phyloP scores from a whole-genome alignment of 2,329 filamentous ascomycete species.

The Neospermospora avenae region DNA sequence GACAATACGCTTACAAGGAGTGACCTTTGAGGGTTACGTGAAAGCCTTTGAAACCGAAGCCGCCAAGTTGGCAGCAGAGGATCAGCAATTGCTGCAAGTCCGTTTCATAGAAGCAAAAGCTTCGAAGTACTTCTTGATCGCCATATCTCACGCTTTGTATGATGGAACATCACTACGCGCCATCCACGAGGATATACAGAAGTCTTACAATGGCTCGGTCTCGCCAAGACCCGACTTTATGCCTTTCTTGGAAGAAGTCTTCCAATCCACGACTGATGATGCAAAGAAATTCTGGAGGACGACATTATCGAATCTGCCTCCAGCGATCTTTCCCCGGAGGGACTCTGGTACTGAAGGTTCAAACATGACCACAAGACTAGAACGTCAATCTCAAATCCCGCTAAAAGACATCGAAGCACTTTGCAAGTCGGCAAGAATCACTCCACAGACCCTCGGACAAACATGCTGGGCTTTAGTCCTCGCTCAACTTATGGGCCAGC shows the following conservation, averaged over 20 bases:
- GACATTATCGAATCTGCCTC: constrained; percentile 53
- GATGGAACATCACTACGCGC: constrained; percentile 81
- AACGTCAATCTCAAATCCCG: constrained; percentile 44
- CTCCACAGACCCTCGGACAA: constrained; percentile 72
- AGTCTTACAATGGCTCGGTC: constrained; percentile 54
- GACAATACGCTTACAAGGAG: neutral
- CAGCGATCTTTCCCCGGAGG: constrained; percentile 39
- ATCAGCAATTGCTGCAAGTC: constrained; percentile 48
- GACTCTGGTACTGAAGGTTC: constrained; percentile 6
- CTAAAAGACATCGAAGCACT: constrained; percentile 48
- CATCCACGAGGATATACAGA: constrained; percentile 66
- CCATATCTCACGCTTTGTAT: constrained; percentile 82
- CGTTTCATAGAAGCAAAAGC: constrained; percentile 38
- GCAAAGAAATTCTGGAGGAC: constrained; percentile 67
- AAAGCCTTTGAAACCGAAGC: constrained; percentile 41
- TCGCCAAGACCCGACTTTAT: constrained; percentile 47
- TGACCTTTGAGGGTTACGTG: constrained; percentile 36
- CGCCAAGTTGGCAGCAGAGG: constrained; percentile 37
- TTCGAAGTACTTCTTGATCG: constrained; percentile 54
- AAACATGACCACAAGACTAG: constrained; percentile 39
- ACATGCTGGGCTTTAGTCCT: constrained; percentile 72
- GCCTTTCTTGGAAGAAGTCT: constrained; percentile 48
- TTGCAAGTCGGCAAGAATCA: constrained; percentile 65
- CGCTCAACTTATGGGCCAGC: constrained; percentile 55
- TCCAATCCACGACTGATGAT: constrained; percentile 39